Base-by-base conservation (phyloP, 139 green algal species). In the Gonium pectorale region DNA sequence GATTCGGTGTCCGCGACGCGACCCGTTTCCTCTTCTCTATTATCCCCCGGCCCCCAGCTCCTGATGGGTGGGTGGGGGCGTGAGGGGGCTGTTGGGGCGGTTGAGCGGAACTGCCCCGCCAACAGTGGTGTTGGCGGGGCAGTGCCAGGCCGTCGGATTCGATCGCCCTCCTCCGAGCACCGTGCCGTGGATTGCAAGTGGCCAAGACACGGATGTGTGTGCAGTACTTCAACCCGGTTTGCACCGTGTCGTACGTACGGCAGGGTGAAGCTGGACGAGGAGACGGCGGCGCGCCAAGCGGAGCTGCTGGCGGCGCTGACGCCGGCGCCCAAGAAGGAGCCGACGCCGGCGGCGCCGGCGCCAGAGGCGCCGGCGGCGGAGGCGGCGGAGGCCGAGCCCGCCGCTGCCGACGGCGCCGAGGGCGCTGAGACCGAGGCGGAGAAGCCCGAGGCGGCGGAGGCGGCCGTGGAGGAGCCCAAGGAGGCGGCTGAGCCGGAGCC, bases 191-290 rank as follows among this genome's bases (percentile, higher is more conserved):
- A n/a, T n/a, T n/a, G n/a, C n/a, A n/a, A n/a, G n/a, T n/a, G n/a
- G n/a, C n/a, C n/a, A n/a, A n/a, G n/a, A n/a, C n/a, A n/a, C n/a
- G n/a, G n/a, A n/a, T n/a, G n/a, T n/a, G n/a, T n/a, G n/a, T n/a
- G n/a, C n/a, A n/a, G n/a, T n/a, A n/a, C n/a, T n/a, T n/a, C n/a
- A n/a, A n/a, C n/a, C n/a, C n/a, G n/a, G n/a, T n/a, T n/a, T n/a
- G n/a, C n/a, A n/a, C n/a, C n/a, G n/a, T n/a, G n/a, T n/a, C n/a
- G n/a, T n/a, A n/a, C n/a, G n/a, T 33, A 3, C 67, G 4, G 13
- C 43, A 82, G 75, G 51, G 15, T 82, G 21, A 70, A 72, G 75
- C 59, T 82, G 59, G 62, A 41, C 15, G 75, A 82, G 56, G 75
- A 38, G 40, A 40, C 71, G 6, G 63, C 43, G 2, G 75, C 75